Evolutionary conservation across 768 basidiomycete genomes (phyloP).

Genomic region (Collybia nuda): DNA sequence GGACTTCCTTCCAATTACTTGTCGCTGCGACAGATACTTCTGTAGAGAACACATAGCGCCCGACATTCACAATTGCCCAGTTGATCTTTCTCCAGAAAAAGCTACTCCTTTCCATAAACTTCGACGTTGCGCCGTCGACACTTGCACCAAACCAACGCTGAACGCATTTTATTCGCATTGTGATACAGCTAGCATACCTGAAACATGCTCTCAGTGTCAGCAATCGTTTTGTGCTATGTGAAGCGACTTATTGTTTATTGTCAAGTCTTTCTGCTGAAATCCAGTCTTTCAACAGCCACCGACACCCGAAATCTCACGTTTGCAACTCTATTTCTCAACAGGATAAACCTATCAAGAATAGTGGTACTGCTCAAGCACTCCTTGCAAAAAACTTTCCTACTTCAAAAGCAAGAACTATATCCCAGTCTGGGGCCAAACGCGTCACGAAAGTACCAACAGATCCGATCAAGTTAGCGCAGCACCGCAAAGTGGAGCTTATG

Average conservation of each 20-base stretch:
- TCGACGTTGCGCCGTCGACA: constrained; percentile 46
- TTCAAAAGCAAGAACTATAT: constrained; percentile 16
- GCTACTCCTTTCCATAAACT: constrained; percentile 26
- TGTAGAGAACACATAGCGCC: constrained; percentile 64
- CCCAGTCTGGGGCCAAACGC: constrained; percentile 14
- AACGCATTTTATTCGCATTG: constrained; percentile 32
- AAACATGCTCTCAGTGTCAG: constrained; percentile 50
- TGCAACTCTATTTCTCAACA: constrained; percentile 32
- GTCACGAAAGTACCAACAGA: constrained; percentile 39
- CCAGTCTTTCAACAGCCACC: constrained; percentile 47
- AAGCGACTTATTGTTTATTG: constrained; percentile 12
- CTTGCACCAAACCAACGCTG: constrained; percentile 59
- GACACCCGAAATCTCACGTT: constrained; percentile 60
- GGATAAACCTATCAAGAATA: constrained; percentile 27
- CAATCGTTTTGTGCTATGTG: constrained; percentile 68
- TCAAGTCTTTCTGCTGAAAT: constrained; percentile 10
- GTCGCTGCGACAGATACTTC: constrained; percentile 57
- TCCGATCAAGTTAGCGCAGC: constrained; percentile 52
- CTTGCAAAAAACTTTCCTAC: constrained; percentile 52
- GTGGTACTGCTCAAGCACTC: constrained; percentile 49
- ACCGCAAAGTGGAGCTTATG: constrained; percentile 64
- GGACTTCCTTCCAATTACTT: constrained; percentile 79
- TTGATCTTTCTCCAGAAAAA: constrained; percentile 1
- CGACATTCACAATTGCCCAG: constrained; percentile 58
- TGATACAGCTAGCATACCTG: too few relatives aligned